Evolutionary conservation across 306 rosid species (phyloP).

Genomic region (Gastrolobium villosum): DNA sequence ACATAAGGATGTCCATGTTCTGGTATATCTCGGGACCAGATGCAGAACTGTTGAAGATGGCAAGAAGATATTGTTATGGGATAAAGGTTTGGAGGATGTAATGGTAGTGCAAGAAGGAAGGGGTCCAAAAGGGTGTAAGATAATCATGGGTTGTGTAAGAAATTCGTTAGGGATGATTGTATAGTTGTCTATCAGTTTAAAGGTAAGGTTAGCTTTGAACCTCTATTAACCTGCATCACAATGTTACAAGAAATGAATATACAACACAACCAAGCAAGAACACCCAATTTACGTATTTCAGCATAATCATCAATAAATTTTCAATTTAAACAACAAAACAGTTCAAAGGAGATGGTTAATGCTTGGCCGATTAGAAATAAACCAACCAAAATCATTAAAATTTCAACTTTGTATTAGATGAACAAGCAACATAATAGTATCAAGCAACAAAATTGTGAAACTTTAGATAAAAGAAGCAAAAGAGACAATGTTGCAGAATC

Average conservation of each 20-base stretch:
- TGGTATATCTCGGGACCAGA: conserved; percentile 17
- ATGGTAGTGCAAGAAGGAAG: conserved; percentile 48
- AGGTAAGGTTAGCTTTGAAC: conserved; percentile 16
- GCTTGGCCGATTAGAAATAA: background rate
- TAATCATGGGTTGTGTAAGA: conserved; percentile 52
- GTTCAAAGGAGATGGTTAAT: background rate
- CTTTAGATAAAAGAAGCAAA: background rate
- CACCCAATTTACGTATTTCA: background rate
- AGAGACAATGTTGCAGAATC: background rate
- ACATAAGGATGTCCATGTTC: conserved; percentile 29
- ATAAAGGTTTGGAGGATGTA: conserved; percentile 42
- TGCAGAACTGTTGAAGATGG: conserved; percentile 40
- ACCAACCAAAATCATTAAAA: background rate
- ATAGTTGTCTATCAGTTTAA: background rate
- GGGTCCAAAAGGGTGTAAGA: conserved; percentile 49
- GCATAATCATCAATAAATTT: background rate
- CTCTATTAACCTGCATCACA: conserved; percentile 50
- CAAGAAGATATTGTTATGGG: conserved; percentile 36
- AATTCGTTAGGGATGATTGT: background rate
- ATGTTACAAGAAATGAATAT: conserved; percentile 18
- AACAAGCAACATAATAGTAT: background rate
- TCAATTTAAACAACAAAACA: conserved; percentile 6
- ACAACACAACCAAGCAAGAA: conserved; percentile 6
- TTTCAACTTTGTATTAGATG: background rate
- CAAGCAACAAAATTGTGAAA: background rate